These are phyloP conservation scores for Lactifluus piperatus DNA, from an alignment of 768 basidiomycete species.

Conservation along the genomic window DNA sequence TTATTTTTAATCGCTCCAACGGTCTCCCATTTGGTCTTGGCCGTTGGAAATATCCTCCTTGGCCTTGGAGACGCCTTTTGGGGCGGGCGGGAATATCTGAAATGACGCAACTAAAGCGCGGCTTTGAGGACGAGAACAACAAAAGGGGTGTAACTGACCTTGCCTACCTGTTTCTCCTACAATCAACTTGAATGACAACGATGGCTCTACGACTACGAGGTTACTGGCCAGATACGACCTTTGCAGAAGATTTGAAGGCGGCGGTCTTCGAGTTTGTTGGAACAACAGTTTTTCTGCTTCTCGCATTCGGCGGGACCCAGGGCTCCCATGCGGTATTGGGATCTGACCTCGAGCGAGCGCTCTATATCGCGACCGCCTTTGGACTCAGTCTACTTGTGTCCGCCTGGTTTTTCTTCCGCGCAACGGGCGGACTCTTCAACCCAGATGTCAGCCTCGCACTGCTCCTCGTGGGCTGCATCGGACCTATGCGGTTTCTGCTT, in stretches of 20 bases:
- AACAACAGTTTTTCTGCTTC: conserved; percentile 53
- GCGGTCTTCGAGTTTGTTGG: conserved; percentile 52
- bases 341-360: conserved; percentile 31
- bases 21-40: no score
- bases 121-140: not conserved
- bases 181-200: not conserved
- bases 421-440: conserved; percentile 60
- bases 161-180: not conserved
- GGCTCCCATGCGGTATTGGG: conserved; percentile 35
- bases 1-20: not conserved
- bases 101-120: not conserved
- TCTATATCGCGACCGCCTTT: conserved; percentile 53
- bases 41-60: not conserved
- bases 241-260: conserved; percentile 35
- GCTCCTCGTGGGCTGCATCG: conserved; percentile 45
- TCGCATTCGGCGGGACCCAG: conserved; percentile 58
- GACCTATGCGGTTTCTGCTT: conserved; percentile 47
- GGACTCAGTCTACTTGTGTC: conserved; percentile 54
- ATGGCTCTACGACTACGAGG: not conserved
- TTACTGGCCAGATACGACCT: conserved; percentile 26
- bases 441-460: conserved; percentile 54
- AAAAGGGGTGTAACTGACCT: not conserved
- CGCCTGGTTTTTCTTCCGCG: conserved; percentile 60
- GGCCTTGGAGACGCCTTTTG: not conserved
- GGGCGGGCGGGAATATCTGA: not conserved